These are phyloP conservation scores for Bathelium albidoporum DNA, from an alignment of 495 filamentous ascomycete genomes.

Conservation along the genomic window DNA sequence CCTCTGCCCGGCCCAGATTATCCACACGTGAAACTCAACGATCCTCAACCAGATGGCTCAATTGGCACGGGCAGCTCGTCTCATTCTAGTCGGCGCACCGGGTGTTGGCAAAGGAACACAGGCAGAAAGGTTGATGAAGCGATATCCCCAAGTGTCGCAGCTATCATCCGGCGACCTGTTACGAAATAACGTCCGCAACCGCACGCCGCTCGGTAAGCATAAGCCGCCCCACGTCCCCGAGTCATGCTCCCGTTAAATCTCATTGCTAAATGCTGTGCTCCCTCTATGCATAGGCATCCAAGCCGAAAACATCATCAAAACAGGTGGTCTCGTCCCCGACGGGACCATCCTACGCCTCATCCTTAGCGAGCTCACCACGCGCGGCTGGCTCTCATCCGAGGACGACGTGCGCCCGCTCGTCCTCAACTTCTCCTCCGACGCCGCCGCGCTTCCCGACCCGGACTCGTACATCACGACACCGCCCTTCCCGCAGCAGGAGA, in stretches of 20 bases:
- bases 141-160: conserved; percentile 79
- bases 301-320: conserved; percentile 77
- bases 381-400: conserved; percentile 61
- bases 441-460: conserved; percentile 26
- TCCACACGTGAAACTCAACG: neutral
- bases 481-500: conserved; percentile 4
- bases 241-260: neutral
- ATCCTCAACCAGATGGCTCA: neutral
- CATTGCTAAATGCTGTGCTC: conserved; percentile 9
- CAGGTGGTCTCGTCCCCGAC: conserved; percentile 77
- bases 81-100: conserved; percentile 93
- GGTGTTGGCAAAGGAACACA: conserved; percentile 94
- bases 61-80: conserved; percentile 55
- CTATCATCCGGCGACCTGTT: conserved; percentile 92
- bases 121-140: conserved; percentile 71
- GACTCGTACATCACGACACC: conserved; percentile 10
- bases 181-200: conserved; percentile 72
- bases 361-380: conserved; percentile 67
- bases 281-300: conserved; percentile 53
- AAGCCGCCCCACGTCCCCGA: neutral
- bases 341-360: conserved; percentile 87
- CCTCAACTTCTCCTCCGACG: conserved; percentile 26
- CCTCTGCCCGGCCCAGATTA: neutral
- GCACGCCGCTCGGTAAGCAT: conserved; percentile 71
- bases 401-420: conserved; percentile 26